Evolutionary conservation across 352 stramenopile genomes (phyloP).

Genomic region (Phytophthora meadii): DNA sequence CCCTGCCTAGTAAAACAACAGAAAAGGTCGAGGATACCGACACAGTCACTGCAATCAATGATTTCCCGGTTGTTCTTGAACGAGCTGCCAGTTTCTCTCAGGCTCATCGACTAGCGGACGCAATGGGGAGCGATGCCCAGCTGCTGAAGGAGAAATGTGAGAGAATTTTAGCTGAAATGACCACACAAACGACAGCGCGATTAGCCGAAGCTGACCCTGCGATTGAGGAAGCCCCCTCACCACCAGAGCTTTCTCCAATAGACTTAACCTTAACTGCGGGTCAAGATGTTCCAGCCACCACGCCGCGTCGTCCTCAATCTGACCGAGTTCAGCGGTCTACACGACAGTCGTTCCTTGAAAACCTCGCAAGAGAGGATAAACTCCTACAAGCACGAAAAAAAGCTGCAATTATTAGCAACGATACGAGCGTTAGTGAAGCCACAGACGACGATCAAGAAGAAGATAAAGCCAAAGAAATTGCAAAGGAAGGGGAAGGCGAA

Average conservation of each 20-base stretch:
- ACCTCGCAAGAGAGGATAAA: conserved; percentile 12
- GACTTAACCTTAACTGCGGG: neutral
- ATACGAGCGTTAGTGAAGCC: neutral
- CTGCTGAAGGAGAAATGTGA: conserved; percentile 18
- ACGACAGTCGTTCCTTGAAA: conserved; percentile 30
- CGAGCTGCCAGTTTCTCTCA: conserved; percentile 51
- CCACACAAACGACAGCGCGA: conserved; percentile 29
- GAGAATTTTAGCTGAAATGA: conserved; percentile 18
- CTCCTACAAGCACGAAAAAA: neutral
- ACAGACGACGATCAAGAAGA: neutral
- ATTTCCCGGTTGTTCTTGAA: conserved; percentile 4
- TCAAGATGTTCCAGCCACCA: conserved; percentile 8
- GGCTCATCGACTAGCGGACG: conserved; percentile 33
- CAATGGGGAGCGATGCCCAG: conserved; percentile 24
- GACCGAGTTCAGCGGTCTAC: conserved; percentile 17
- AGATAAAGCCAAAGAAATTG: conserved; percentile 1
- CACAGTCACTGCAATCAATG: too few relatives aligned
- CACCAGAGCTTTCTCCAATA: conserved; percentile 10
- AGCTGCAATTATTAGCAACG: neutral
- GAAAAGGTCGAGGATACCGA: neutral
- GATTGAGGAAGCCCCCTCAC: neutral
- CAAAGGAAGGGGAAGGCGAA: conserved; percentile 1
- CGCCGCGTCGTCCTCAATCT: conserved; percentile 32
- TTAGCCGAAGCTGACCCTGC: neutral
- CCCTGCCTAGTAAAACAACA: conserved; percentile 8